Evolutionary conservation across 768 basidiomycete species (phyloP).

Genomic region (Lactarius indigo): DNA sequence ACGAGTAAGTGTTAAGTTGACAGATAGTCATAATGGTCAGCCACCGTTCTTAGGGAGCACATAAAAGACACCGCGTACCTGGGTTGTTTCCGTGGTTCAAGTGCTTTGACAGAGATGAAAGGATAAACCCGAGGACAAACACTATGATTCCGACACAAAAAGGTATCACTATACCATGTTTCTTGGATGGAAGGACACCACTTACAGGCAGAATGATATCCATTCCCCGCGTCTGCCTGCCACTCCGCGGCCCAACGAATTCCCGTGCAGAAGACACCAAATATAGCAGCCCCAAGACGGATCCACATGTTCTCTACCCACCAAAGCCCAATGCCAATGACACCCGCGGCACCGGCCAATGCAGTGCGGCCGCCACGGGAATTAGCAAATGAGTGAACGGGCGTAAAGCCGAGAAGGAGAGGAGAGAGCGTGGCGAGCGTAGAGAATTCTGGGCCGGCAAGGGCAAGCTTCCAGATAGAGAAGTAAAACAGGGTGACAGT

Average conservation of each 20-base stretch:
- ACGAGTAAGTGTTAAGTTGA: neutral
- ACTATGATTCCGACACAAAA: conserved; percentile 38
- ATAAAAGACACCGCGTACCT: conserved; percentile 36
- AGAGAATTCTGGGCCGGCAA: conserved; percentile 79
- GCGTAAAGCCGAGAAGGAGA: conserved; percentile 51
- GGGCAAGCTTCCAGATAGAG: conserved; percentile 85
- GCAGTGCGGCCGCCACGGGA: conserved; percentile 16
- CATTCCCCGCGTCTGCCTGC: conserved; percentile 13
- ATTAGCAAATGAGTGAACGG: conserved; percentile 28
- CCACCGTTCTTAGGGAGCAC: neutral
- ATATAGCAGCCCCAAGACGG: conserved; percentile 19
- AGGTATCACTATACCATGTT: neutral
- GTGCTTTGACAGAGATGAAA: conserved; percentile 70
- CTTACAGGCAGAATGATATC: conserved; percentile 22
- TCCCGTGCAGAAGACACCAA: conserved; percentile 18
- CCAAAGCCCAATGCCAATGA: conserved; percentile 22
- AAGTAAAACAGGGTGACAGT: conserved; percentile 86
- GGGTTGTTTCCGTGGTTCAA: conserved; percentile 81
- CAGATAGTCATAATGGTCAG: neutral
- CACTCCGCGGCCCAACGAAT: conserved; percentile 25
- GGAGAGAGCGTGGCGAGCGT: conserved; percentile 72
- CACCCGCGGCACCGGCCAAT: conserved; percentile 12
- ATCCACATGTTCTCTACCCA: conserved; percentile 24
- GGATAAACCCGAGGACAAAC: conserved; percentile 58
- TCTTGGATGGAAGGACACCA: neutral